A percentile compares a stretch with the other conserved stretches of the same genome.
These are phyloP conservation scores for Phyllosticta citrichinensis DNA, from an alignment of 2,329 filamentous ascomycete species.

Conservation along the genomic window DNA sequence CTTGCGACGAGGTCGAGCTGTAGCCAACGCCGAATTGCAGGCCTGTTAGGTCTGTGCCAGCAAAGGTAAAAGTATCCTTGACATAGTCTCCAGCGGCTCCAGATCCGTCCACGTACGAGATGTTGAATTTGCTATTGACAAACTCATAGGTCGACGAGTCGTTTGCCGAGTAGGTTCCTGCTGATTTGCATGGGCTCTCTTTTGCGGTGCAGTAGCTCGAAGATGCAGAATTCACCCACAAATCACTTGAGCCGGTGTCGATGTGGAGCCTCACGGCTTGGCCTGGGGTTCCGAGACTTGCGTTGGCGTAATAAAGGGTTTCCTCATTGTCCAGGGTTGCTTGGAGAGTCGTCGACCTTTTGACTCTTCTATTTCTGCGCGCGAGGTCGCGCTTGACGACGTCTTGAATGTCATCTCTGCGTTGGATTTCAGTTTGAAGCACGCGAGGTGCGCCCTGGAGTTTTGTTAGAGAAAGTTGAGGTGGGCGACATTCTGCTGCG, in stretches of 20 bases:
- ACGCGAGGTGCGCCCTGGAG: constrained; percentile 28
- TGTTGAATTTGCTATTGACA: constrained; percentile 70
- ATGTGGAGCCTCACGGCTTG: constrained; percentile 48
- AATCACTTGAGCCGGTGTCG: constrained; percentile 54
- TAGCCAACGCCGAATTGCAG: constrained; percentile 71
- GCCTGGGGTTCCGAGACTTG: constrained; percentile 46
- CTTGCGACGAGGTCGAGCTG: constrained; percentile 47
- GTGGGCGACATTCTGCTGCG: background rate
- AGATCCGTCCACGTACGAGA: constrained; percentile 76
- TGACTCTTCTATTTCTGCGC: constrained; percentile 24
- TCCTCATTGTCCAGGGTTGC: constrained; percentile 47
- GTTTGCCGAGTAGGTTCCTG: constrained; percentile 61
- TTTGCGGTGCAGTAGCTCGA: constrained; percentile 49
- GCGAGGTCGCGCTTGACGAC: constrained; percentile 39
- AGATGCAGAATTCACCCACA: constrained; percentile 54
- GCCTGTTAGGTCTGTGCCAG: constrained; percentile 40
- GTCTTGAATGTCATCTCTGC: constrained; percentile 33
- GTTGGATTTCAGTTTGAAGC: constrained; percentile 41
- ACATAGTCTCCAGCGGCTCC: constrained; percentile 71
- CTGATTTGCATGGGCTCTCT: constrained; percentile 44
- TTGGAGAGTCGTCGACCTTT: constrained; percentile 28
- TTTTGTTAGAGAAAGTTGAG: background rate
- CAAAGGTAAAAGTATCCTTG: constrained; percentile 59
- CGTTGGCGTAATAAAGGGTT: constrained; percentile 50
- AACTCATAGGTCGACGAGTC: constrained; percentile 67